Percentiles rank a stretch among this genome's conserved stretches.
Evolutionary conservation across 495 filamentous ascomycete species (phyloP).

Genomic region (Aspergillus bertholletiae): DNA sequence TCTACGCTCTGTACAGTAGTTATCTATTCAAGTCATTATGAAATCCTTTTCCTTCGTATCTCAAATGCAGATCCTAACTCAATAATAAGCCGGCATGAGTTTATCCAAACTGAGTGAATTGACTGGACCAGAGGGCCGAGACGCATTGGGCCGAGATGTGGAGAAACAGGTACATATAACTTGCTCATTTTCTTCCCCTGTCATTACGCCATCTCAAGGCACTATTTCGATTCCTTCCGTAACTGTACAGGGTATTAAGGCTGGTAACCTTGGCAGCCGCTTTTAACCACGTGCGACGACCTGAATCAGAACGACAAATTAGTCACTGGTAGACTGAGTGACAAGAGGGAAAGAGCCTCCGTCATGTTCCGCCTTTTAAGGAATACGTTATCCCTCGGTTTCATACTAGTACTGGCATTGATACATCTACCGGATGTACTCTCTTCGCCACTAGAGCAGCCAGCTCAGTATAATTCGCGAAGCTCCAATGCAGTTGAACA

Average conservation of each 20-base stretch:
- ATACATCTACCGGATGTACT: slow-evolving; percentile 20
- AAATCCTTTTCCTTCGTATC: not conserved
- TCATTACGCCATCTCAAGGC: slow-evolving; percentile 1
- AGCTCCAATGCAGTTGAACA: not conserved
- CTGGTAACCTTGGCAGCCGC: no score
- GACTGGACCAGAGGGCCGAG: not conserved
- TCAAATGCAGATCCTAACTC: not conserved
- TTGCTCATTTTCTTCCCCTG: not conserved
- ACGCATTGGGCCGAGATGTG: slow-evolving; percentile 23
- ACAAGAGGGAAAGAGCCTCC: not conserved
- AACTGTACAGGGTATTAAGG: no score
- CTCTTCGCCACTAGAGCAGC: slow-evolving; percentile 21
- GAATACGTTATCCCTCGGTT: slow-evolving; percentile 15
- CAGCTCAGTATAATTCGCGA: not conserved
- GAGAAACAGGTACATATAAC: slow-evolving; percentile 33
- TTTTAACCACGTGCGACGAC: not conserved
- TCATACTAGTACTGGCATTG: slow-evolving; percentile 21
- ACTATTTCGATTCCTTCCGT: not conserved
- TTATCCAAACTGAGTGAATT: slow-evolving; percentile 1
- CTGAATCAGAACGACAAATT: not conserved
- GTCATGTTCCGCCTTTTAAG: slow-evolving; percentile 16
- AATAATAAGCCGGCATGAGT: not conserved
- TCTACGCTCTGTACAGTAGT: not conserved
- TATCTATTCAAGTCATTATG: not conserved
- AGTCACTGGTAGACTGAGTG: not conserved